Conservation (phyloP, 495 filamentous ascomycete species). For the Aspergillus conjunctus region DNA sequence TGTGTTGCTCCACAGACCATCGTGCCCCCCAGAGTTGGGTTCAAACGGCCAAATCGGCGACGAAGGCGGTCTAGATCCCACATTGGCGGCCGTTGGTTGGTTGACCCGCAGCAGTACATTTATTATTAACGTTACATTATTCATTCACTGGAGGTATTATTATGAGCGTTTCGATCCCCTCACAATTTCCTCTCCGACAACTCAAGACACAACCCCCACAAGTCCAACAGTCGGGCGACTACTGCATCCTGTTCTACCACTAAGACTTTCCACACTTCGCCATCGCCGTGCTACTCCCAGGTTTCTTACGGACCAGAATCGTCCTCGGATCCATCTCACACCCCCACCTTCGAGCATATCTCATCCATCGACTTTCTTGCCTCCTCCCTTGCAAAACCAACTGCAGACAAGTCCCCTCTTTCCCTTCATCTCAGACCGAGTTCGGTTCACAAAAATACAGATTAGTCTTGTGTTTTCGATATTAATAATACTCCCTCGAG, state of each 20-base stretch:
- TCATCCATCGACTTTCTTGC: conserved; percentile 1
- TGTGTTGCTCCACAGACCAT: neutral
- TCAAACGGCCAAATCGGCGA: neutral
- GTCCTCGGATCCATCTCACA: too few species aligned
- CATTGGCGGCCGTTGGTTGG: conserved; percentile 16
- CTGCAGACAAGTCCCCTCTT: conserved; percentile 1
- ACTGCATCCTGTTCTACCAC: neutral
- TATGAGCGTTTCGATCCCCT: conserved; percentile 21
- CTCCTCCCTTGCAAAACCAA: conserved; percentile 9
- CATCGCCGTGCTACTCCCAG: too few species aligned
- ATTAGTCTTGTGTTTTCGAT: neutral
- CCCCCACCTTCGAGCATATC: too few species aligned
- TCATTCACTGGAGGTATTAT: neutral
- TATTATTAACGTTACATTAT: neutral
- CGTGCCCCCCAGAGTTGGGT: neutral
- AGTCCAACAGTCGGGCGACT: too few species aligned
- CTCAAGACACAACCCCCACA: neutral
- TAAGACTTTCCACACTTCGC: neutral
- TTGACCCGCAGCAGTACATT: conserved; percentile 3
- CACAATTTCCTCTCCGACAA: conserved; percentile 23
- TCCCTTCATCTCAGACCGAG: neutral
- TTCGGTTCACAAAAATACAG: neutral
- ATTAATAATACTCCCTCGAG: conserved; percentile 6
- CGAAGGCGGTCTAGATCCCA: conserved; percentile 26
- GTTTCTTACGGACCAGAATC: too few species aligned